Base-by-base conservation (phyloP, 257 asterid genomes). In the Hygrophila difformis region DNA sequence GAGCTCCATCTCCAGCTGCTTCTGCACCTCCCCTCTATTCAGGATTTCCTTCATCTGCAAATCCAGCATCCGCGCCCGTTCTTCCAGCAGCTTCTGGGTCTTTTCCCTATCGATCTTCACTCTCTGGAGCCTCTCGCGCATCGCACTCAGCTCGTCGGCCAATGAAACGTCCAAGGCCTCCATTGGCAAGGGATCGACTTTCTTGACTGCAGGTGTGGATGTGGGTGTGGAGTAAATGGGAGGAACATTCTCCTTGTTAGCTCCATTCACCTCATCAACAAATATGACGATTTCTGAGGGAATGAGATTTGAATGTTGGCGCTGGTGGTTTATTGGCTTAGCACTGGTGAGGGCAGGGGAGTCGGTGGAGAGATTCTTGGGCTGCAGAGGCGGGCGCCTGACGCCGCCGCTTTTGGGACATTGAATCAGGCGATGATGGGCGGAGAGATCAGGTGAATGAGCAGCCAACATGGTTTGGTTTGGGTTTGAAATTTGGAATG, bases 1-100 rank as follows among this genome's bases (percentile, higher is more conserved):
- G 3, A 88, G 83, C 64, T 88, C 94, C n/a, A 75, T 74, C 63
- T 88, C 97, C 2, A 84, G 82, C 62, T 72, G 63, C 49, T 77
- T 81, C 78, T 88, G 97, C 46, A 26, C 18, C 49, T 81, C 85
- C 19, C 96, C 93, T 67, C 85, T 58, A 3, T 31, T 43, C 9
- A 57, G 24, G 10, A 82, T 61, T 53, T 77, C 91, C 57, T 73
- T 68, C 69, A 79, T 69, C 29, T 73, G 74, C 74, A 65, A 38
- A 71, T 85, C 91, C 61, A 89, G 58, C 43, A 67, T 5, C 54
- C 17, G 12, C 3, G 37, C 65, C 42, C 80, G 73, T 40, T 79
- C 81, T 11, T 50, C 65, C 47, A 85, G 48, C 70, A 73, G 12
- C 63, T 61, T 64, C 46, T 81, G 85, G 1, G 76, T 81, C 26